These are phyloP conservation scores for Pythium scleroteichum DNA, from an alignment of 352 stramenopile species.

Conservation along the genomic window DNA sequence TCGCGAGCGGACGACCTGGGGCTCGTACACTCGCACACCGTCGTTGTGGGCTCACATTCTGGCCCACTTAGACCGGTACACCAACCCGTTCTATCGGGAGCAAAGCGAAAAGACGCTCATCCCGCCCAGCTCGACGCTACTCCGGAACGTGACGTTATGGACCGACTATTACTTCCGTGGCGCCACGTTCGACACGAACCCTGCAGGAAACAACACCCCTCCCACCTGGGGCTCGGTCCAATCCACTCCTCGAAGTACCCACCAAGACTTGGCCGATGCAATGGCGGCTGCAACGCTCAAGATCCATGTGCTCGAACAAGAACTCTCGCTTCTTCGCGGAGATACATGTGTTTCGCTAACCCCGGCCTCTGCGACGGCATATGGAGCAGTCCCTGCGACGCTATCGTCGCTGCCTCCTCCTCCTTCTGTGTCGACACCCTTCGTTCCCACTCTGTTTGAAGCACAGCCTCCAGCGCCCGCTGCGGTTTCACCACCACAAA, in stretches of 20 bases:
- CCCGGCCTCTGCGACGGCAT: neutral
- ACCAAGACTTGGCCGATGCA: slow-evolving; percentile 59
- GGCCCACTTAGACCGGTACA: slow-evolving; percentile 40
- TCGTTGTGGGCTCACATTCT: slow-evolving; percentile 75
- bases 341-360: neutral
- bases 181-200: slow-evolving; percentile 41
- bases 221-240: slow-evolving; percentile 39
- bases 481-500: neutral
- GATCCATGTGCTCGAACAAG: slow-evolving; percentile 57
- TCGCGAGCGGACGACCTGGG: slow-evolving; percentile 63
- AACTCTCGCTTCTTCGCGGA: slow-evolving; percentile 30
- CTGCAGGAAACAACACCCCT: slow-evolving; percentile 45
- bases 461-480: neutral
- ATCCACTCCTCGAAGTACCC: slow-evolving; percentile 16
- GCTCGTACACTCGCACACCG: slow-evolving; percentile 48
- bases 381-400: neutral
- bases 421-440: slow-evolving; percentile 7
- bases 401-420: slow-evolving; percentile 17
- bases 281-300: slow-evolving; percentile 53
- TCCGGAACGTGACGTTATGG: slow-evolving; percentile 80
- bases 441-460: slow-evolving; percentile 1
- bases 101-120: slow-evolving; percentile 52
- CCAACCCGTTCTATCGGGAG: slow-evolving; percentile 75
- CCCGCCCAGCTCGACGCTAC: slow-evolving; percentile 48
- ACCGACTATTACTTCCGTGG: slow-evolving; percentile 80